Conservation (phyloP, 805 yeast species). For the Candida incommunis region DNA sequence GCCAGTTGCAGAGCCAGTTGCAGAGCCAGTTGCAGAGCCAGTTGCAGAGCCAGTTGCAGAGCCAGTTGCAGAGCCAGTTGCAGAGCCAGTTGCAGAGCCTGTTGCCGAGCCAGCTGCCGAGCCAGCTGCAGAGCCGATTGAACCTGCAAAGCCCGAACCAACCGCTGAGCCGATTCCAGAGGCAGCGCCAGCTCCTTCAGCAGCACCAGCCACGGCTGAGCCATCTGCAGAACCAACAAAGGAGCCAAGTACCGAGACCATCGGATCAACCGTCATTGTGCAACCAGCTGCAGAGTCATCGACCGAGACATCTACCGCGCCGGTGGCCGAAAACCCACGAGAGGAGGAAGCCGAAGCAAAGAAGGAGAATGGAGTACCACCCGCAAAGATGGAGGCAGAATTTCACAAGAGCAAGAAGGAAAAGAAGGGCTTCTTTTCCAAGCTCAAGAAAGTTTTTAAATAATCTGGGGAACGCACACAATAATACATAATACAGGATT, state of each 20-base stretch:
- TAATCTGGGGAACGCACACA: not conserved
- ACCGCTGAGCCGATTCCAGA: not conserved
- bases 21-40: constrained; percentile 2
- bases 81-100: not conserved
- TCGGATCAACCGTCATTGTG: not conserved
- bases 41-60: constrained; percentile 1
- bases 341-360: constrained; percentile 1
- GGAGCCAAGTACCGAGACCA: not conserved
- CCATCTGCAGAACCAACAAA: not conserved
- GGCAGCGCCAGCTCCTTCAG: not conserved
- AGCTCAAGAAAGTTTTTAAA: constrained; percentile 1
- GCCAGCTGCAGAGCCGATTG: not conserved
- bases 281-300: not conserved
- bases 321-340: not conserved
- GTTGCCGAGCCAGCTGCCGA: not conserved
- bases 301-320: not conserved
- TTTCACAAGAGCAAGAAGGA: constrained; percentile 1
- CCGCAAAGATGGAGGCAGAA: not conserved
- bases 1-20: not conserved
- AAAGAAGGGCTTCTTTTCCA: constrained; percentile 2
- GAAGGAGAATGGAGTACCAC: not conserved
- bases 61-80: constrained; percentile 3
- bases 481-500: no score
- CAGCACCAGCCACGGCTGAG: not conserved
- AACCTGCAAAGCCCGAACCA: not conserved